Evolutionary conservation across 352 stramenopile species (phyloP), one percentile per base, ranked within the genome.

Genomic region (Globisporangium nunn): DNA sequence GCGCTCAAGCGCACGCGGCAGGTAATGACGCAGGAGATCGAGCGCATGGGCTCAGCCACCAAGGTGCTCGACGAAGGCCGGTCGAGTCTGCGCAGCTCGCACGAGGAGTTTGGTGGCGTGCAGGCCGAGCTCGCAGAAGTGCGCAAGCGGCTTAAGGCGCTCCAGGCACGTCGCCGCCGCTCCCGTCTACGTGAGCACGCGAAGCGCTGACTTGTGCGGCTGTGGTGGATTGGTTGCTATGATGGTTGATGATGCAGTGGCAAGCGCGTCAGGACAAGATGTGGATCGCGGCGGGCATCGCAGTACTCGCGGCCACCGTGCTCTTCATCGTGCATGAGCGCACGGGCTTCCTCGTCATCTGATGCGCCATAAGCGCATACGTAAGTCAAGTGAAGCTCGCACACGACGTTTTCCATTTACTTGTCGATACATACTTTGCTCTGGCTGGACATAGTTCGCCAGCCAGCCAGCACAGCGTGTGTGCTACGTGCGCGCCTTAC

Each of bases 271-370:
- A 88, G 57, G 82, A 92, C 59, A 73, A 74, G 46, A 78, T 92
- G 69, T 92, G 82, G 80, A 92, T 92, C 52, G 76, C 63, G 7
- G 78, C 82, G 1, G 80, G 82, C 18, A 64, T 92, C 43, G 48
- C 69, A 1, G 62, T 88, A n/a, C 64, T 92, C 12, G 52, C 72
- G 11, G 77, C 76, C 12, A 90, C 80, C 0, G 78, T 90, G 46
- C 51, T 86, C 6, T 87, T 80, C 63, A 92, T 92, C 29, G 59
- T 89, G 23, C 79, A 92, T 55, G 74, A 92, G 54, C 82, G 82
- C 53, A 89, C 82, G 7, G 82, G 82, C 12, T 51, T 91, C 15
- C 46, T 88, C 29, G 61, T 88, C 54, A 71, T 91, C 62, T 91
- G 12, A 52, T 15, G 28, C 3, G 4, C 14, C 23, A 23, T 23